A percentile compares a stretch with the other conserved stretches of the same genome.
phyloP scores from a whole-genome alignment of 2,329 filamentous ascomycete genomes.

The Xylariaceae sp. region DNA sequence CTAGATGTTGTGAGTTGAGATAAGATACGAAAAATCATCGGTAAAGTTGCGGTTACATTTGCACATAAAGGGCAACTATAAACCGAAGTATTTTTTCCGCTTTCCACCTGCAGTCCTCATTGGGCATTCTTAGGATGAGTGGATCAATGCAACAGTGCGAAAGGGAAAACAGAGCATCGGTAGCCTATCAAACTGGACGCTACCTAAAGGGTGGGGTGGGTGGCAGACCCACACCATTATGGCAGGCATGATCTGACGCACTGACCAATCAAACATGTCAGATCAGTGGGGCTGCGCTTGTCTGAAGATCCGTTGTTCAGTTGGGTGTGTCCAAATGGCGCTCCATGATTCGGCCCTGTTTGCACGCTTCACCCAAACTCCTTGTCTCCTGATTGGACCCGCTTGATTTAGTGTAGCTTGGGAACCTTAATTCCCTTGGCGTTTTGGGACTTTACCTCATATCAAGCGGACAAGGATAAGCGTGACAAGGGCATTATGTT shows the following conservation, averaged over 20 bases:
- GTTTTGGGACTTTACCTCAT: neutral
- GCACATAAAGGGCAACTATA: neutral
- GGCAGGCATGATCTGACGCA: slow-evolving; percentile 13
- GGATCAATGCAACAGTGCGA: slow-evolving; percentile 17
- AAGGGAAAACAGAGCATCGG: slow-evolving; percentile 9
- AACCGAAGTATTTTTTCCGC: neutral
- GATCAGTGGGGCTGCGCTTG: neutral
- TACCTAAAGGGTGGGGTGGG: neutral
- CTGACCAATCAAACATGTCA: slow-evolving; percentile 9
- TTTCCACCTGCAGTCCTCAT: slow-evolving; percentile 6
- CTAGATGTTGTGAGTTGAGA: neutral
- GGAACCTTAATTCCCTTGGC: slow-evolving; percentile 6
- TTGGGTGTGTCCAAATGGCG: slow-evolving; percentile 11
- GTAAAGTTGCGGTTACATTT: neutral
- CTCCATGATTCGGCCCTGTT: slow-evolving; percentile 15
- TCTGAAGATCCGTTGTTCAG: neutral
- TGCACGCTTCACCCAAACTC: neutral
- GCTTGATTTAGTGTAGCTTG: slow-evolving; percentile 8
- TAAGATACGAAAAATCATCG: neutral
- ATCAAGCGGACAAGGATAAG: neutral
- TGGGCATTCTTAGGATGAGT: slow-evolving; percentile 10
- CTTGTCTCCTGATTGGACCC: neutral
- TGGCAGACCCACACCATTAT: neutral
- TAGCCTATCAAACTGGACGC: slow-evolving; percentile 6
- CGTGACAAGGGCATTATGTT: neutral